A percentile compares a stretch with the other conserved stretches of the same genome.
These are phyloP conservation scores for Acacia concinna DNA, from an alignment of 331 rosid genomes.

Conservation along the genomic window DNA sequence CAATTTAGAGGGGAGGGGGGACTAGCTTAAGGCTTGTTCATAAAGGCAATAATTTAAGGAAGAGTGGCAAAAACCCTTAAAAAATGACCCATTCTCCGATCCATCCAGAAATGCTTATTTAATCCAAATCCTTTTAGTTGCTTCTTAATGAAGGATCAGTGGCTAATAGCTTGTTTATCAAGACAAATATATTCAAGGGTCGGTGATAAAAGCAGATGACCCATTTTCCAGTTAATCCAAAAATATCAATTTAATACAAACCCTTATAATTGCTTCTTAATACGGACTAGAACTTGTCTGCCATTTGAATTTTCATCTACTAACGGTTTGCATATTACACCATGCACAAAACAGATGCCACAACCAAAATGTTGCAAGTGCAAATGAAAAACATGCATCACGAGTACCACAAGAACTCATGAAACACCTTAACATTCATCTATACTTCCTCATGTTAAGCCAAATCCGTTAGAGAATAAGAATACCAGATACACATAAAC, in stretches of 20 bases:
- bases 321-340: neutral
- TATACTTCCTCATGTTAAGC: neutral
- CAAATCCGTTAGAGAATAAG: neutral
- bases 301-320: neutral
- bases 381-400: neutral
- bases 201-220: neutral
- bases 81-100: neutral
- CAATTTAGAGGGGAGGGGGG: no score
- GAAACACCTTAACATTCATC: neutral
- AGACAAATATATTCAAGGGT: neutral
- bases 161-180: neutral
- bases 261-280: neutral
- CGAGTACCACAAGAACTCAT: neutral
- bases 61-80: neutral
- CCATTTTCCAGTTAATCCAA: neutral
- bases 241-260: neutral
- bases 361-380: neutral
- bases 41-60: neutral
- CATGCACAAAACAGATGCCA: neutral
- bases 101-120: neutral
- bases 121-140: neutral
- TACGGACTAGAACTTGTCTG: neutral
- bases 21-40: neutral
- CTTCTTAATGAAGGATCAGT: neutral
- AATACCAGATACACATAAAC: neutral